Percentiles rank a stretch among this genome's conserved stretches.
These are phyloP conservation scores for Penicillium simplicissimum DNA, from an alignment of 495 filamentous ascomycete genomes.

Conservation along the genomic window DNA sequence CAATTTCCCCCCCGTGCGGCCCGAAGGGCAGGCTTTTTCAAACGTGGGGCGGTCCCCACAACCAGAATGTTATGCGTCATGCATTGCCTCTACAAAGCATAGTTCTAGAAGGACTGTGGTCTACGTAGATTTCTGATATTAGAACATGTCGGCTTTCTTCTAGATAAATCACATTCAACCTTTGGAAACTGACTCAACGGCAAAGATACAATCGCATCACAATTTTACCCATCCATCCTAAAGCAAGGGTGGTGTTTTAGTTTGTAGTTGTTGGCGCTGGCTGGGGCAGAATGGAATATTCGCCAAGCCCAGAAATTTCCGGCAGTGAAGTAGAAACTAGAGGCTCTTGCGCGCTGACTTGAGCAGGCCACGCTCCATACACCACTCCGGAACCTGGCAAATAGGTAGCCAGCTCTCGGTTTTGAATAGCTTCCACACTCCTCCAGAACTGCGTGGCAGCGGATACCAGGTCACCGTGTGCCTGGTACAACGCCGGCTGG, in stretches of 20 bases:
- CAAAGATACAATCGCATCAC: constrained; percentile 3
- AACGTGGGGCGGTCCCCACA: constrained; percentile 4
- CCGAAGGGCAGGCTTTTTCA: constrained; percentile 4
- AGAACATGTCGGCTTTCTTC: constrained; percentile 1
- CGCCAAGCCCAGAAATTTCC: too few relatives aligned
- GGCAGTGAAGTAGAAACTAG: constrained; percentile 3
- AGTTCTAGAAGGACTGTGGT: constrained; percentile 2
- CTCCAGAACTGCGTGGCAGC: constrained; percentile 16
- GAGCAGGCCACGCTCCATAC: constrained; percentile 8
- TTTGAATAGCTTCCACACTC: constrained; percentile 11
- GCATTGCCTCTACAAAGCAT: neutral
- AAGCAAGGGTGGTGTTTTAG: constrained; percentile 1
- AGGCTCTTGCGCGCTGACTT: constrained; percentile 8
- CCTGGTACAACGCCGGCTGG: constrained; percentile 15
- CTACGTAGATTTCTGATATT: constrained; percentile 3
- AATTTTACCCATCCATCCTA: neutral
- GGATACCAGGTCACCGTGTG: constrained; percentile 14
- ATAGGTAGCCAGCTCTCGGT: constrained; percentile 18
- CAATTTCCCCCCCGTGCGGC: constrained; percentile 1
- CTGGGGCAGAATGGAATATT: too few relatives aligned
- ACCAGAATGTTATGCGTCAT: constrained; percentile 3
- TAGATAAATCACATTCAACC: neutral
- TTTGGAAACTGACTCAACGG: constrained; percentile 1
- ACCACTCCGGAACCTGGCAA: constrained; percentile 17
- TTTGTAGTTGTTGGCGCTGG: constrained; percentile 3